Base-by-base conservation (phyloP, 495 filamentous ascomycete species). In the Rhypophila decipiens region DNA sequence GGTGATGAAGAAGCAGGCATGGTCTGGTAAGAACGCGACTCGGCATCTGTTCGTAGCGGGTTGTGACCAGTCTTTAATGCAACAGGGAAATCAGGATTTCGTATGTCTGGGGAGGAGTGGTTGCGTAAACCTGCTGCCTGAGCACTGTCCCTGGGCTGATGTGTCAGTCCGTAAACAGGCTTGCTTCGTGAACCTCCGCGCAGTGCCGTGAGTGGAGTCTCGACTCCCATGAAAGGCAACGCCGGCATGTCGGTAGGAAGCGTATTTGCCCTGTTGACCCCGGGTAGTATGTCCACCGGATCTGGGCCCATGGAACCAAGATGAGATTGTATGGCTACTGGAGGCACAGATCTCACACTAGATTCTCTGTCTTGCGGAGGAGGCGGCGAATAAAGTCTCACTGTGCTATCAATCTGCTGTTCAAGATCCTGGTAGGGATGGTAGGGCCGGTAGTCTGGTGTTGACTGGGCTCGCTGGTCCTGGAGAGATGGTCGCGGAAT, bases 231-330 rank as follows among this genome's bases (percentile, higher is more conserved):
- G n/a, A 48, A 65, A 9, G 59, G 60, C 3, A 61, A 48, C 2
- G 55, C 50, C 20, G 60, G 57, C 27, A 63, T 44, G 23, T 65
- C 54, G 3, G 49, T 35, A 0, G 62, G 62, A n/a, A 63, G 47
- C 4, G 62, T 65, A 29, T 48, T 61, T 34, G 55, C 57, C 35
- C 62, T 52, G 9, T 44, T 17, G n/a, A 60, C 13, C 3, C 18
- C 47, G 4, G 52, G 55, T n/a, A n/a, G n/a, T n/a, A n/a, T n/a
- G n/a, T n/a, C n/a, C n/a, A n/a, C n/a, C n/a, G n/a, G n/a, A n/a
- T n/a, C n/a, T n/a, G n/a, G n/a, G n/a, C n/a, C n/a, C n/a, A n/a
- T n/a, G n/a, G n/a, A n/a, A n/a, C n/a, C n/a, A n/a, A n/a, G n/a
- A n/a, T n/a, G n/a, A n/a, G n/a, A n/a, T n/a, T n/a, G n/a, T n/a